A percentile compares a stretch with the other conserved stretches of the same genome.
Evolutionary conservation across 2,329 filamentous ascomycete genomes (phyloP).

Genomic region (Penicillium oxalicum): DNA sequence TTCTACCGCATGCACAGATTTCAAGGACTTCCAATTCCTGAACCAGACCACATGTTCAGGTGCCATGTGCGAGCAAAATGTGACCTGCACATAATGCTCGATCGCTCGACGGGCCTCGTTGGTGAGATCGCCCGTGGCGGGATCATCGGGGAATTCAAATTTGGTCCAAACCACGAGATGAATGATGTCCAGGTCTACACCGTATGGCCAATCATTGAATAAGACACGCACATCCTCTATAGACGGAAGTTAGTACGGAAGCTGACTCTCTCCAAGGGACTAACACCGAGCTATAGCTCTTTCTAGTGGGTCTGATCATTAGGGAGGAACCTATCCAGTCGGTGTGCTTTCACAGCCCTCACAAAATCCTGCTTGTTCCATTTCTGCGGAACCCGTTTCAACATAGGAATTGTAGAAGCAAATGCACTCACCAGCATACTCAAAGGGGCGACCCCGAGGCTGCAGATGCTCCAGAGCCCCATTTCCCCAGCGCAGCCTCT

Average conservation of each 20-base stretch:
- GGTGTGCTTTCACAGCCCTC: too few species aligned
- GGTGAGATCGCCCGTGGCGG: slow-evolving; percentile 61
- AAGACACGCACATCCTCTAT: slow-evolving; percentile 65
- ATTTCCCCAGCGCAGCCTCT: slow-evolving; percentile 63
- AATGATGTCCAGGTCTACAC: slow-evolving; percentile 67
- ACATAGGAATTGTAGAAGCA: background rate
- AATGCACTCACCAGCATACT: slow-evolving; percentile 29
- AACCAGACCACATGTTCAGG: slow-evolving; percentile 68
- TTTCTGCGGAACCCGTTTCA: too few species aligned
- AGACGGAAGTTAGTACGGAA: slow-evolving; percentile 6
- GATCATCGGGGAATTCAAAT: slow-evolving; percentile 68
- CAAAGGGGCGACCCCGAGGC: slow-evolving; percentile 27
- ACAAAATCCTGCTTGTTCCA: too few species aligned
- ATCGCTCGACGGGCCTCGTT: slow-evolving; percentile 58
- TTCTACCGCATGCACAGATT: slow-evolving; percentile 80
- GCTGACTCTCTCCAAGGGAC: background rate
- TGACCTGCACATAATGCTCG: slow-evolving; percentile 61
- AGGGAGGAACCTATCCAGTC: too few species aligned
- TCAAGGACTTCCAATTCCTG: slow-evolving; percentile 81
- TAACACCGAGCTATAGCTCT: too few species aligned
- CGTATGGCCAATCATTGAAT: slow-evolving; percentile 93
- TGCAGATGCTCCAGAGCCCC: slow-evolving; percentile 34
- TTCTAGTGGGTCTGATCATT: too few species aligned
- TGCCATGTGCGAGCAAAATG: slow-evolving; percentile 51
- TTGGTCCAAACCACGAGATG: slow-evolving; percentile 94